A percentile compares a stretch with the other conserved stretches of the same genome.
These are phyloP conservation scores for Drechslerella stenobrocha DNA, from an alignment of 2,329 filamentous ascomycete species.

Conservation along the genomic window DNA sequence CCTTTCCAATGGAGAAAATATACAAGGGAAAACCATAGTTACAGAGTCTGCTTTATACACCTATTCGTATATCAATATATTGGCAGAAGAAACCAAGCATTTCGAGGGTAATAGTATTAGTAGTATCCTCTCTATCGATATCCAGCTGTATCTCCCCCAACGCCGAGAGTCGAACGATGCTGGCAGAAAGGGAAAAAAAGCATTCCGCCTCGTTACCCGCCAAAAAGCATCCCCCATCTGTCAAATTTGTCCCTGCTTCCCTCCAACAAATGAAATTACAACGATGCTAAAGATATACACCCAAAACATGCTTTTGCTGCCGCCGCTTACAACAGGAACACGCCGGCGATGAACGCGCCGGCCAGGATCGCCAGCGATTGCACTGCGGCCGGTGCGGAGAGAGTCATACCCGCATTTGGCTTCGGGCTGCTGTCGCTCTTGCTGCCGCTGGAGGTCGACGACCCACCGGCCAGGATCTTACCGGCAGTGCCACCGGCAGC, in stretches of 20 bases:
- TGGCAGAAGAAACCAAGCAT: too few relatives aligned
- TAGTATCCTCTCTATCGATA: neutral
- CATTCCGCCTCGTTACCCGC: neutral
- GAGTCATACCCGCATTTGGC: conserved; percentile 55
- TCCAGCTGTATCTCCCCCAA: too few relatives aligned
- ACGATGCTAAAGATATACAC: conserved; percentile 6
- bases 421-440: conserved; percentile 54
- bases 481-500: conserved; percentile 66
- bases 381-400: conserved; percentile 58
- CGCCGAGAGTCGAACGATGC: too few relatives aligned
- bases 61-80: too few relatives aligned
- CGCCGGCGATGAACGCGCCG: conserved; percentile 61
- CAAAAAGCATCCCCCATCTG: neutral
- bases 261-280: conserved; percentile 14
- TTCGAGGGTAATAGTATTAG: too few relatives aligned
- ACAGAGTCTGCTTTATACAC: neutral
- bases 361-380: conserved; percentile 60
- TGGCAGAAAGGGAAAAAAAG: too few relatives aligned
- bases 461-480: conserved; percentile 62
- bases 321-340: conserved; percentile 61
- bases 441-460: conserved; percentile 57
- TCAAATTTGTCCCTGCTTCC: too few relatives aligned
- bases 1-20: conserved; percentile 32
- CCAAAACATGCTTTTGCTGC: conserved; percentile 8
- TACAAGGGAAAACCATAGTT: conserved; percentile 14